Evolutionary conservation across 345 rosid genomes (phyloP), one percentile per base, ranked within the genome.

Genomic region (Jatropha curcas): DNA sequence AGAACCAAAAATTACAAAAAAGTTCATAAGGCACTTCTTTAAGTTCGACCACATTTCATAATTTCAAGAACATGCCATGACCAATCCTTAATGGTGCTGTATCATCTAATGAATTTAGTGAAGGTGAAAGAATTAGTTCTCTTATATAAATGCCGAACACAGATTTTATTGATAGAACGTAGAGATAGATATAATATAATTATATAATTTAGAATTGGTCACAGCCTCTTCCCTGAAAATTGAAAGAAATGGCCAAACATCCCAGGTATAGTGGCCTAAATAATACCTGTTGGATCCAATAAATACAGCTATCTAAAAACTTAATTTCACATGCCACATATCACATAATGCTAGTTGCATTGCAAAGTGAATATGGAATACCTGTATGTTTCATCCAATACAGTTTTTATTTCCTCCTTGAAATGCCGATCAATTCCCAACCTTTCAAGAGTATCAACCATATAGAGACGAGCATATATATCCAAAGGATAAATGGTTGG

Each of bases 401-500:
- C 76, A 11, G 58, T 31, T 68, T 67, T 76, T 62, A 89, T 86
- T 79, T 92, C 96, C 16, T 90, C 66, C 77, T 60, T 72, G 79
- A 92, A 95, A 78, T 88, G 82, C 48, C 64, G 84, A 65, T 80
- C 85, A 60, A 89, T 82, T 67, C 99, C 98, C 86, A 95, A 75
- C 73, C 87, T 88, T 79, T 84, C 82, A 58, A 92, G 85, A 62
- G 75, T 71, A 70, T 88, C 95, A 68, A 92, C 82, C 78, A 89
- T 63, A 25, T 70, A 76, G 68, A 94, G 94, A 77, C 79, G 92
- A 65, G 83, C 71, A 82, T 80, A 81, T 39, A 84, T 74, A 58
- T 86, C 83, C 73, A 82, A 71, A n/a, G 96, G 93, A 84, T 88
- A 84, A 71, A 88, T 58, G 30, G 97, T 81, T 35, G 97, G 98